Evolutionary conservation across 73 alveolate genomes (phyloP).

Genomic region (Stentor coeruleus): DNA sequence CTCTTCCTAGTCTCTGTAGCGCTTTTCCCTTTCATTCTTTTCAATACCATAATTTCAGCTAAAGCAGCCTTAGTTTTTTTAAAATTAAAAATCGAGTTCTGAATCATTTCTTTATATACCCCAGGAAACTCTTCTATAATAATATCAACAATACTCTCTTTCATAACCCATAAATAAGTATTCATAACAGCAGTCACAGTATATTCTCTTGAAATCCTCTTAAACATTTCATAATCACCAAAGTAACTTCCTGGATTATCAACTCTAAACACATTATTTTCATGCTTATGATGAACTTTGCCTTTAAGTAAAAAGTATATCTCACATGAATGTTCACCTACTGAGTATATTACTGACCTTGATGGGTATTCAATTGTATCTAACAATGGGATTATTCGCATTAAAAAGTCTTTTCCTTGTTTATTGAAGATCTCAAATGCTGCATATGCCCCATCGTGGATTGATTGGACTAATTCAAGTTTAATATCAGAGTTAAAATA

Average conservation of each 20-base stretch:
- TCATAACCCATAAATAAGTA: constrained; percentile 41
- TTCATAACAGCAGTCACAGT: constrained; percentile 31
- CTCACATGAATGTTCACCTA: not conserved
- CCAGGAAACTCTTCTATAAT: constrained; percentile 39
- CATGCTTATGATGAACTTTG: constrained; percentile 11
- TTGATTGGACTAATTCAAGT: constrained; percentile 5
- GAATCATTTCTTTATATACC: constrained; percentile 28
- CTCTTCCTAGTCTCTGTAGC: not conserved
- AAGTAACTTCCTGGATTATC: not conserved
- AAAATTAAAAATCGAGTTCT: constrained; percentile 30
- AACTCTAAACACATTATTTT: constrained; percentile 26
- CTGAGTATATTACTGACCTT: not conserved
- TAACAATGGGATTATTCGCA: not conserved
- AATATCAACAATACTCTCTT: constrained; percentile 22
- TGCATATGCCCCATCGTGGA: constrained; percentile 19
- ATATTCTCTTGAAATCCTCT: not conserved
- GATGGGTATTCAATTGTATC: not conserved
- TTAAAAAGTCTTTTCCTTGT: constrained; percentile 1
- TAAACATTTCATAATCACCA: not conserved
- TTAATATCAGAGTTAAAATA: not conserved
- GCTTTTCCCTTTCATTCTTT: not conserved
- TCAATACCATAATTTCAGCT: not conserved
- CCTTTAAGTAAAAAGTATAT: constrained; percentile 15
- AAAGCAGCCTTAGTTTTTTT: not conserved
- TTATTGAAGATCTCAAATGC: not conserved